Evolutionary conservation across 2,329 filamentous ascomycete species (phyloP), one percentile per base, ranked within the genome.

Genomic region (Leptographium flavum): DNA sequence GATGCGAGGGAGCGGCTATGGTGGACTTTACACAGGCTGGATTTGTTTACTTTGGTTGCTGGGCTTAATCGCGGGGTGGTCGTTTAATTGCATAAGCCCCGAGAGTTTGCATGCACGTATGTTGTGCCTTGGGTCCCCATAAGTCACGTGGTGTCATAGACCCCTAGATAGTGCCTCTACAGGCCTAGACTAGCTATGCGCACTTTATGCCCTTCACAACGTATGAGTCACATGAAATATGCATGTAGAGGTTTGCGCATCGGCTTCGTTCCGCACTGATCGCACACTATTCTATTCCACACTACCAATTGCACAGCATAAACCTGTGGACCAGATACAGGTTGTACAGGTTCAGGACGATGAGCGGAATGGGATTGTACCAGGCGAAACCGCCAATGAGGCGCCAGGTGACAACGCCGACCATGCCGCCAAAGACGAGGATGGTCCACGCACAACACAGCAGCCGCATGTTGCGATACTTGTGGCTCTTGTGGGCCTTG

Each of bases 41-140:
- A 7, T 37, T 42, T 47, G 41, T 47, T 47, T 47, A 47, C 42
- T 39, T 40, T 41, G 28, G 42, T 47, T 47, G 46, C 46, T 33
- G 23, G 23, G n/a, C 4, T 27, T 22, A 14, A 22, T 7, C 9
- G 36, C 33, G 35, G 30, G 41, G 22, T 37, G 19, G 14, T 1
- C 11, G 5, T 21, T 14, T 37, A 37, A 2, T 15, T 23, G 21
- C 35, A 37, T 37, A 37, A 23, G 8, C n/a, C n/a, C n/a, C n/a
- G n/a, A n/a, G n/a, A n/a, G n/a, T n/a, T n/a, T n/a, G n/a, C 23
- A 23, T 23, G 35, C 15, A 5, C 15, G 13, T 23, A 37, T 23
- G n/a, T n/a, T n/a, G n/a, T n/a, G n/a, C n/a, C n/a, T n/a, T n/a
- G n/a, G n/a, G n/a, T n/a, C n/a, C n/a, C n/a, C n/a, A n/a, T n/a